Conservation (phyloP, 1,284 basidiomycete species). For the Moesziomyces antarcticus region DNA sequence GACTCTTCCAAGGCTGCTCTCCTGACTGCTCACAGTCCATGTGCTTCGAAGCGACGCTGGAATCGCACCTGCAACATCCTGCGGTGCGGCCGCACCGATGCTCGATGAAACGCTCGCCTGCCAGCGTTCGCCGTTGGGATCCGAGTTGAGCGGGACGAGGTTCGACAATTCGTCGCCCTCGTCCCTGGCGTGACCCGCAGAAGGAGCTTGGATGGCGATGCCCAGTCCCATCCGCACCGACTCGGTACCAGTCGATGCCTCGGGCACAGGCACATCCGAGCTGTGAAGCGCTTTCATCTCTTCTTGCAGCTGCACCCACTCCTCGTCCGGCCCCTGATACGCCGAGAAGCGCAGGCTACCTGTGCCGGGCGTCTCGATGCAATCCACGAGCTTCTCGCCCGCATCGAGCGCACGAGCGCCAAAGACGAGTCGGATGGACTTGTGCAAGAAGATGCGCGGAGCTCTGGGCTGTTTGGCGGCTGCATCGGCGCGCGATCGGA, state of each 20-base stretch:
- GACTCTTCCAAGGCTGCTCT: constrained; percentile 5
- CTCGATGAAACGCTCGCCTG: constrained; percentile 11
- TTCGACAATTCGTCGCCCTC: background rate
- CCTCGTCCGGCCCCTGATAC: constrained; percentile 53
- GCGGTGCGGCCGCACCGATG: background rate
- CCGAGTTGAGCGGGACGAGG: constrained; percentile 45
- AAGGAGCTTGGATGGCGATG: constrained; percentile 18
- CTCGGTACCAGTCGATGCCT: background rate
- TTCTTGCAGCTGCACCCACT: constrained; percentile 41
- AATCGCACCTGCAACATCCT: background rate
- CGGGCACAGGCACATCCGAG: background rate
- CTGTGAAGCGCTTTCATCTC: constrained; percentile 12
- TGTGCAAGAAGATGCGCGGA: constrained; percentile 55
- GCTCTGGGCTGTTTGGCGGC: constrained; percentile 8
- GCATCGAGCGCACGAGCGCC: constrained; percentile 53
- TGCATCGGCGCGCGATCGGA: constrained; percentile 4
- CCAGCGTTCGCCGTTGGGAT: constrained; percentile 57
- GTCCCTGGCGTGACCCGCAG: background rate
- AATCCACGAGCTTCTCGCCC: constrained; percentile 43
- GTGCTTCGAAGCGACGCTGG: background rate
- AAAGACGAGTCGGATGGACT: constrained; percentile 58
- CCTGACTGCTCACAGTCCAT: constrained; percentile 26
- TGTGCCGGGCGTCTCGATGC: constrained; percentile 50
- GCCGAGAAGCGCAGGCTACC: constrained; percentile 35
- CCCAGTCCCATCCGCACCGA: constrained; percentile 7